Evolutionary conservation across 495 filamentous ascomycete genomes (phyloP).

Genomic region (Aspergillus bridgeri): DNA sequence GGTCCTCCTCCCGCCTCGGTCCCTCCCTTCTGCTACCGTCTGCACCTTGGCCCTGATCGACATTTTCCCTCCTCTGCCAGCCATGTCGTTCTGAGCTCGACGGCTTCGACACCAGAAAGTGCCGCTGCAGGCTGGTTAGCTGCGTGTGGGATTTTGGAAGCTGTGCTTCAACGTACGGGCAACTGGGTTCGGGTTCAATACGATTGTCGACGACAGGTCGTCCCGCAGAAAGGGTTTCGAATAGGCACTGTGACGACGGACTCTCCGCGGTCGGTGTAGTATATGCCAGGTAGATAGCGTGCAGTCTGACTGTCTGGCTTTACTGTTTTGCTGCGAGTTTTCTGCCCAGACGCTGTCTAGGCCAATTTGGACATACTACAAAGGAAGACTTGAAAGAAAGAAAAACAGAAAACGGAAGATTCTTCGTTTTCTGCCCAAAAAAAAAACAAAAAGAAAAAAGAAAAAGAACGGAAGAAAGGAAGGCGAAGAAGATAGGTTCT

Average conservation of each 20-base stretch:
- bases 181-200: constrained; percentile 10
- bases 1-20: constrained; percentile 5
- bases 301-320: not conserved
- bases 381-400: not conserved
- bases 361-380: not conserved
- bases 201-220: constrained; percentile 14
- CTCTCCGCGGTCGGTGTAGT: constrained; percentile 17
- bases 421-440: not conserved
- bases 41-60: constrained; percentile 5
- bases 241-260: constrained; percentile 11
- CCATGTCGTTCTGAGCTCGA: constrained; percentile 21
- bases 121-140: constrained; percentile 17
- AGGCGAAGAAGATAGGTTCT: not conserved
- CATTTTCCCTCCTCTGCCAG: constrained; percentile 12
- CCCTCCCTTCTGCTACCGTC: not conserved
- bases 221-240: constrained; percentile 5
- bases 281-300: constrained; percentile 20
- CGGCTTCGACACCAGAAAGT: constrained; percentile 19
- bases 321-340: not conserved
- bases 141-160: constrained; percentile 12
- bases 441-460: not conserved
- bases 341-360: not conserved
- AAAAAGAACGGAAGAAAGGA: not conserved
- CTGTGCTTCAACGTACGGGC: constrained; percentile 11
- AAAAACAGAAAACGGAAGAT: not conserved